phyloP scores from a whole-genome alignment of 1,284 basidiomycete species.

The Sporisorium graminicola region DNA sequence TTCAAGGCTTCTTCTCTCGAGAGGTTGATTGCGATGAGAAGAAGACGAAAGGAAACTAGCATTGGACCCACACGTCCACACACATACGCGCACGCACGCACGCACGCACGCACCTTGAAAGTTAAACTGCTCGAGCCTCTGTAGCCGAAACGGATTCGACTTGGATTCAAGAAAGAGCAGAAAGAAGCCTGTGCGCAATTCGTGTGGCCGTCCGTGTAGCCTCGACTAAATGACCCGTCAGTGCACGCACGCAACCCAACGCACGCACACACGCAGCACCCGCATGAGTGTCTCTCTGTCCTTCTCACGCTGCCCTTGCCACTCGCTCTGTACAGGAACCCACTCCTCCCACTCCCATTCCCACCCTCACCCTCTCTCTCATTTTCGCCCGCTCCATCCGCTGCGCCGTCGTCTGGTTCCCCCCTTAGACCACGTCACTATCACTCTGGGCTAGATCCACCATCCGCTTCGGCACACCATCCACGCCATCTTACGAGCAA shows the following conservation, averaged over 20 bases:
- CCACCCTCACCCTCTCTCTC: background rate
- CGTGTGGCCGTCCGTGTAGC: background rate
- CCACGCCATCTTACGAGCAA: background rate
- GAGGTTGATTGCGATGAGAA: too few species aligned
- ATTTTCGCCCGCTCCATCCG: background rate
- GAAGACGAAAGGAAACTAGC: background rate
- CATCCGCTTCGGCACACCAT: background rate
- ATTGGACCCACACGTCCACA: background rate
- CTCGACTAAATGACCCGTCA: background rate
- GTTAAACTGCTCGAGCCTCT: background rate
- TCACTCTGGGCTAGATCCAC: background rate
- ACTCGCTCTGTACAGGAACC: background rate
- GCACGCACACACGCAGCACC: slow-evolving; percentile 21
- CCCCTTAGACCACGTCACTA: background rate
- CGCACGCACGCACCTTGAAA: background rate
- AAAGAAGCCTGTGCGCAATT: background rate
- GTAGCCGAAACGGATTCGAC: background rate
- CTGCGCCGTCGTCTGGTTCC: background rate
- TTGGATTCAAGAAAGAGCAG: background rate
- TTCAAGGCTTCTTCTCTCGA: too few species aligned
- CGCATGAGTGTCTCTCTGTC: background rate
- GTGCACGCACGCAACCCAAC: background rate
- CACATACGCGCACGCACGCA: too few species aligned
- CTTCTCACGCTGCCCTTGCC: background rate
- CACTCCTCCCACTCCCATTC: background rate